Percentiles rank a stretch among this genome's conserved stretches.
Evolutionary conservation across 371 early-diverging fungal species (phyloP).

Genomic region (Amoeboaphelidium occidentale): DNA sequence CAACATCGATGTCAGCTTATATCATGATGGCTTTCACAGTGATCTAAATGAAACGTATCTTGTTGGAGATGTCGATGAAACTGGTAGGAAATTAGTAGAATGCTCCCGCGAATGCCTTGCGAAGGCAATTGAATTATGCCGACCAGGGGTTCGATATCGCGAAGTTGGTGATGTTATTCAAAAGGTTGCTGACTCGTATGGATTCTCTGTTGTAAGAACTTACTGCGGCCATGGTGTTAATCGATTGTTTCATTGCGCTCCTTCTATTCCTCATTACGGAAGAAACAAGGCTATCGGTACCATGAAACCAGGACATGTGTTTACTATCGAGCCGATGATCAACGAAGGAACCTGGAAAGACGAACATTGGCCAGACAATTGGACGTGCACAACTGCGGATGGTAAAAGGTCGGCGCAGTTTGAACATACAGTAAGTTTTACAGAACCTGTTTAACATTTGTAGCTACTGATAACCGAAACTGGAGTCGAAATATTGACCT

Average conservation of each 20-base stretch:
- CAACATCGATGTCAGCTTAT: slow-evolving; percentile 74
- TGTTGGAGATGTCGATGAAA: slow-evolving; percentile 59
- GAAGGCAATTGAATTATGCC: slow-evolving; percentile 61
- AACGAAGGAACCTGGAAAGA: slow-evolving; percentile 50
- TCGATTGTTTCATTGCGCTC: slow-evolving; percentile 32
- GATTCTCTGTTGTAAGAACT: slow-evolving; percentile 70
- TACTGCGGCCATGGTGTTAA: slow-evolving; percentile 86
- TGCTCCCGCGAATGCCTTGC: slow-evolving; percentile 52
- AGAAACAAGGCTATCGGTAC: slow-evolving; percentile 81
- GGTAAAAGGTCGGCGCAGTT: slow-evolving; percentile 95
- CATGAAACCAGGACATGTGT: slow-evolving; percentile 52
- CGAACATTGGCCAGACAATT: slow-evolving; percentile 60
- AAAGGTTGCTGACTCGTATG: slow-evolving; percentile 45
- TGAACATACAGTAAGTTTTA: no score
- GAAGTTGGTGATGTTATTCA: slow-evolving; percentile 75
- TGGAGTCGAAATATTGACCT: slow-evolving; percentile 72
- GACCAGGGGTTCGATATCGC: slow-evolving; percentile 71
- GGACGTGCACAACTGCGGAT: slow-evolving; percentile 75
- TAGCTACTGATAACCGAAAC: slow-evolving; percentile 76
- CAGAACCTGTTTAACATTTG: no score
- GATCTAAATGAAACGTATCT: slow-evolving; percentile 67
- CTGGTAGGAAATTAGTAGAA: slow-evolving; percentile 39
- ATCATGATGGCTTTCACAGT: slow-evolving; percentile 66
- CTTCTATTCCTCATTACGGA: slow-evolving; percentile 64
- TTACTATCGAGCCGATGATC: slow-evolving; percentile 96